A percentile compares a stretch with the other conserved stretches of the same genome.
Evolutionary conservation across 2,329 filamentous ascomycete species (phyloP).

Genomic region (Penicillium sp.): DNA sequence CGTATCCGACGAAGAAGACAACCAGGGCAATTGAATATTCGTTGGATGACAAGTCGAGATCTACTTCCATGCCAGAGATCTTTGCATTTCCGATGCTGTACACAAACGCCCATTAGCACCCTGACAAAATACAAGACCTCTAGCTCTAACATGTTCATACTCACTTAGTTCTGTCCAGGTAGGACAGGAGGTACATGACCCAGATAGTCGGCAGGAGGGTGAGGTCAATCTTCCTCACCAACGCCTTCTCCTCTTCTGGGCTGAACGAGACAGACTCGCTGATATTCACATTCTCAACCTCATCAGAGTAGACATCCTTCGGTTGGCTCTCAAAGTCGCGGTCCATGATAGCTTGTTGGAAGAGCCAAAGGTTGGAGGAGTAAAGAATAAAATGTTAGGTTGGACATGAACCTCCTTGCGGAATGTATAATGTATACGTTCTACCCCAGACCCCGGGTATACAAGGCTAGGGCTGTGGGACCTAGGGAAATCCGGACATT

Average conservation of each 20-base stretch:
- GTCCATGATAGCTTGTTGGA: slow-evolving; percentile 1
- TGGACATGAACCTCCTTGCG: not conserved
- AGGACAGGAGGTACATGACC: slow-evolving; percentile 51
- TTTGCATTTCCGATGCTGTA: slow-evolving; percentile 28
- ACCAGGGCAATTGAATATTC: slow-evolving; percentile 53
- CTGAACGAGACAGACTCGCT: slow-evolving; percentile 9
- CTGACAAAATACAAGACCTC: not conserved
- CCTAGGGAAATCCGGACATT: not conserved
- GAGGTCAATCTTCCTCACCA: slow-evolving; percentile 48
- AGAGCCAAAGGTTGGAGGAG: not conserved
- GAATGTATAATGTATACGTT: not conserved
- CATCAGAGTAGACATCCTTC: slow-evolving; percentile 12
- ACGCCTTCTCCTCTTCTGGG: slow-evolving; percentile 41
- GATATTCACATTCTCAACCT: slow-evolving; percentile 20
- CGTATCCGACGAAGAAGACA: slow-evolving; percentile 56
- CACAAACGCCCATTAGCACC: not conserved
- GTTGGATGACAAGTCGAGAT: slow-evolving; percentile 30
- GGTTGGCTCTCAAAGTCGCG: not conserved
- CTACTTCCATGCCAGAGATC: slow-evolving; percentile 24
- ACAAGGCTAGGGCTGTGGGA: not conserved
- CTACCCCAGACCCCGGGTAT: not conserved
- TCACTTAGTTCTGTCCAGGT: slow-evolving; percentile 39
- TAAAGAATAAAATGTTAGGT: not conserved
- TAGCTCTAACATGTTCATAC: not conserved
- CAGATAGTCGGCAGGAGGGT: slow-evolving; percentile 49